Evolutionary conservation across 345 rosid species (phyloP), one percentile per base, ranked within the genome.

Genomic region (Salix koriyanagi): DNA sequence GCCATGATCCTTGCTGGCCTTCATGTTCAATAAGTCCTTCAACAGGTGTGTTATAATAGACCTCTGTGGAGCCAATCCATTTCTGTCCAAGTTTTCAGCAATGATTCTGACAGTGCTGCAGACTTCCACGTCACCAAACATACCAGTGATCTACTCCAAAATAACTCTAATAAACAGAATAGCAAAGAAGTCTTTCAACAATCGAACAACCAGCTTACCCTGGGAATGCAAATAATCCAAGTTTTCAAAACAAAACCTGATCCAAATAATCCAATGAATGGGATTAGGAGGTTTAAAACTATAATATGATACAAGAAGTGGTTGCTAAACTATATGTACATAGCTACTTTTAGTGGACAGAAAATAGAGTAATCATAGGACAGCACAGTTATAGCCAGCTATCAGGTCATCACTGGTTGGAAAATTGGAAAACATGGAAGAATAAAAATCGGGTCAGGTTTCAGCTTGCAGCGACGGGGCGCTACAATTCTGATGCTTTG

Each of bases 91-190:
- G 41, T 52, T 78, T 46, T 69, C 67, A 65, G 16, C 58, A 68
- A 28, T 32, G 21, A 80, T 48, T 44, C 30, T 50, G 19, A 85
- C 79, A 46, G 73, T 62, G 77, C 77, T 71, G 13, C 26, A 37
- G 76, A 82, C 48, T 76, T 82, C 80, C 74, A 82, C 78, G 80
- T 85, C 79, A 37, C 14, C 67, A 80, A 80, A 69, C 85, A 85
- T 77, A 7, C 23, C 44, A 34, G 23, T 3, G 44, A 65, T 65
- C 41, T 7, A 65, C 42, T 16, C 19, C 66, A 44, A 66, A 66
- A 25, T 41, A 32, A 30, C 25, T 32, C 28, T 8, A 52, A 18
- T 18, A 52, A 52, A 52, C 16, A 46, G 50, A 46, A 46, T 13
- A 18, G 19, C 1, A 0, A 52, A 8, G 19, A 19, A 52, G 58